Evolutionary conservation across 345 rosid genomes (phyloP).

Genomic region (Psidium guajava): DNA sequence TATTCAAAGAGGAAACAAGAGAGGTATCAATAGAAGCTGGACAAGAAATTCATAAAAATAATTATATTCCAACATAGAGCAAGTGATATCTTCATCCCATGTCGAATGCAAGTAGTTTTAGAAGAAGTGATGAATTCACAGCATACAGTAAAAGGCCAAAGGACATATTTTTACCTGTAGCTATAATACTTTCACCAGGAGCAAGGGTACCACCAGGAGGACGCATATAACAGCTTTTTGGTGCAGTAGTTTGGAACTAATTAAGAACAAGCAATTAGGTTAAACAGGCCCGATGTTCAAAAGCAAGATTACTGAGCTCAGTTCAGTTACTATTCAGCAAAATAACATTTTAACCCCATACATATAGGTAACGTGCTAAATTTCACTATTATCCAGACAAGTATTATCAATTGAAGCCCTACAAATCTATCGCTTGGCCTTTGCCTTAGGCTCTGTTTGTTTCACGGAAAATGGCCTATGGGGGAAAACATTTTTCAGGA

Average conservation of each 20-base stretch:
- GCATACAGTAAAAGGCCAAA: not conserved
- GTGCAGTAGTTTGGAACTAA: constrained; percentile 97
- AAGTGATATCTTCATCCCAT: not conserved
- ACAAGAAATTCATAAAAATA: not conserved
- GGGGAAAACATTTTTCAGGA: too few relatives aligned
- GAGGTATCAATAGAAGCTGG: not conserved
- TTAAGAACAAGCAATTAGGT: not conserved
- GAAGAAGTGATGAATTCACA: not conserved
- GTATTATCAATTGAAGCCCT: not conserved
- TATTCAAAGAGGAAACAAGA: not conserved
- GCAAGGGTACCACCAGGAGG: constrained; percentile 95
- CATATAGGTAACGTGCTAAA: not conserved
- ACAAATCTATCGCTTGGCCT: not conserved
- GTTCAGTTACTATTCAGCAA: not conserved
- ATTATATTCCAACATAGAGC: not conserved
- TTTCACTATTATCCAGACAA: not conserved
- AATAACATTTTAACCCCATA: not conserved
- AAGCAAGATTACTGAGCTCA: not conserved
- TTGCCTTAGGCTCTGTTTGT: too few relatives aligned
- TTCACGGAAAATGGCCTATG: too few relatives aligned
- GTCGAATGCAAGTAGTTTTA: not conserved
- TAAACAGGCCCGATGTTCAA: not conserved
- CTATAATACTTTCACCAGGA: constrained; percentile 81
- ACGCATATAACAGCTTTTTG: constrained; percentile 96
- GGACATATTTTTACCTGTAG: constrained; percentile 46